phyloP scores from a whole-genome alignment of 352 stramenopile species.

The Phytophthora europaea region DNA sequence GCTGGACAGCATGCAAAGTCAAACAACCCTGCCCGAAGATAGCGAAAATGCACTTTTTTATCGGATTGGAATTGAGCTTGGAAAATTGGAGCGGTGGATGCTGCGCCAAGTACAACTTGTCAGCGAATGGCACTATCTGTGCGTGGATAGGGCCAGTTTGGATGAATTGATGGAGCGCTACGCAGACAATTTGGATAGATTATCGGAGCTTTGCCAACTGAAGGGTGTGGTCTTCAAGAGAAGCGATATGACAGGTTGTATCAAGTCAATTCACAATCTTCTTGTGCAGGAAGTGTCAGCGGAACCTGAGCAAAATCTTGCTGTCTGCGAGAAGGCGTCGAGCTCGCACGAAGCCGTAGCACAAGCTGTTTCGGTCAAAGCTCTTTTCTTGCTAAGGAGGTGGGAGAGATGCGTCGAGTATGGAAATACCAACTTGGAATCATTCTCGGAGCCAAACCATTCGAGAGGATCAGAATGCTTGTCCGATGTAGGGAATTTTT shows the following conservation, averaged over 20 bases:
- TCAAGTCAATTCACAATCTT: slow-evolving; percentile 48
- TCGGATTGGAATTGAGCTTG: slow-evolving; percentile 46
- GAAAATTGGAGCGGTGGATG: slow-evolving; percentile 72
- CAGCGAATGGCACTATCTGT: slow-evolving; percentile 71
- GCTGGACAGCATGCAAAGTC: slow-evolving; percentile 13
- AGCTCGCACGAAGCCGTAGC: slow-evolving; percentile 47
- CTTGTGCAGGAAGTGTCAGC: slow-evolving; percentile 33
- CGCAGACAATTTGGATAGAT: slow-evolving; percentile 50
- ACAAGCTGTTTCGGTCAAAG: slow-evolving; percentile 37
- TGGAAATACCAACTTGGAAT: slow-evolving; percentile 9
- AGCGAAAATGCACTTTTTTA: slow-evolving; percentile 30
- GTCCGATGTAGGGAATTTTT: slow-evolving; percentile 41
- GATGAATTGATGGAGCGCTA: slow-evolving; percentile 69
- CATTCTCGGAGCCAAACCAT: slow-evolving; percentile 10
- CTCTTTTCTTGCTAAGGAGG: slow-evolving; percentile 42
- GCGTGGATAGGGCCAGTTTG: slow-evolving; percentile 47
- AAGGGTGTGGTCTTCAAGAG: slow-evolving; percentile 52
- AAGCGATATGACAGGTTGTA: slow-evolving; percentile 45
- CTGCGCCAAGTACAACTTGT: slow-evolving; percentile 68
- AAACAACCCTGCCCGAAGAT: slow-evolving; percentile 5
- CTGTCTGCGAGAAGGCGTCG: background rate
- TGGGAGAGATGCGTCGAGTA: slow-evolving; percentile 34
- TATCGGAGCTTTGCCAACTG: slow-evolving; percentile 63
- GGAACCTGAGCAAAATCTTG: slow-evolving; percentile 3
- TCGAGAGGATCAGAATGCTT: slow-evolving; percentile 9